Conservation (phyloP, 2,329 filamentous ascomycete species). For the Sporothrix schenckii region DNA sequence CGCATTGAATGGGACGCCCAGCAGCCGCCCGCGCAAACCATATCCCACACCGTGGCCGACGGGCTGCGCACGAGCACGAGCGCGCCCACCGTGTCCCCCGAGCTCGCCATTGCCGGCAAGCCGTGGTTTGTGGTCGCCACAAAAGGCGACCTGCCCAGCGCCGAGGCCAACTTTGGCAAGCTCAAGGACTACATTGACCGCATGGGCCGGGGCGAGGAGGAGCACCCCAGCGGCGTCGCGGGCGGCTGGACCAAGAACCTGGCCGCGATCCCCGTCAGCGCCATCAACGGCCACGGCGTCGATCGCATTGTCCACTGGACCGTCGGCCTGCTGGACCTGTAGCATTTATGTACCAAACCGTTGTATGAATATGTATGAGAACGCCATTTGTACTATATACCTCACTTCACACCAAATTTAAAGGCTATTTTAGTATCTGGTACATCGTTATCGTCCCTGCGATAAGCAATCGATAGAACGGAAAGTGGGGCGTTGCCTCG, state of each 20-base stretch:
- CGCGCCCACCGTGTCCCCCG: constrained; percentile 41
- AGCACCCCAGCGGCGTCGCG: constrained; percentile 72
- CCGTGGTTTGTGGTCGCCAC: constrained; percentile 97
- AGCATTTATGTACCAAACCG: constrained; percentile 6
- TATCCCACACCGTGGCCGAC: constrained; percentile 38
- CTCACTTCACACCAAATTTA: not conserved
- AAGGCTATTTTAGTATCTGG: not conserved
- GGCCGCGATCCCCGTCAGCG: constrained; percentile 80
- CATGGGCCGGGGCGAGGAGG: constrained; percentile 63
- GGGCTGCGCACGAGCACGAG: constrained; percentile 8
- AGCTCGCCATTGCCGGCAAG: constrained; percentile 83
- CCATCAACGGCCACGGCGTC: constrained; percentile 83
- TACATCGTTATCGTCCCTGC: not conserved
- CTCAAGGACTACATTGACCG: constrained; percentile 71
- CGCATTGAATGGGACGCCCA: constrained; percentile 58
- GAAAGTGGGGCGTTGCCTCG: constrained; percentile 24
- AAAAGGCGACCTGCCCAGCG: constrained; percentile 81
- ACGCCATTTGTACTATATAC: constrained; percentile 7
- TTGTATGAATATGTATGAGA: constrained; percentile 28
- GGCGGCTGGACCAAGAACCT: constrained; percentile 63
- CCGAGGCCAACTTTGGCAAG: constrained; percentile 72
- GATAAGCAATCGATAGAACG: constrained; percentile 12
- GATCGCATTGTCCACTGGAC: constrained; percentile 73
- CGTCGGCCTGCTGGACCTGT: constrained; percentile 64
- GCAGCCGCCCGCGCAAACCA: not conserved